Percentiles rank a stretch among this genome's conserved stretches.
Conservation (phyloP, 805 yeast genomes). For the Candida dendrica region DNA sequence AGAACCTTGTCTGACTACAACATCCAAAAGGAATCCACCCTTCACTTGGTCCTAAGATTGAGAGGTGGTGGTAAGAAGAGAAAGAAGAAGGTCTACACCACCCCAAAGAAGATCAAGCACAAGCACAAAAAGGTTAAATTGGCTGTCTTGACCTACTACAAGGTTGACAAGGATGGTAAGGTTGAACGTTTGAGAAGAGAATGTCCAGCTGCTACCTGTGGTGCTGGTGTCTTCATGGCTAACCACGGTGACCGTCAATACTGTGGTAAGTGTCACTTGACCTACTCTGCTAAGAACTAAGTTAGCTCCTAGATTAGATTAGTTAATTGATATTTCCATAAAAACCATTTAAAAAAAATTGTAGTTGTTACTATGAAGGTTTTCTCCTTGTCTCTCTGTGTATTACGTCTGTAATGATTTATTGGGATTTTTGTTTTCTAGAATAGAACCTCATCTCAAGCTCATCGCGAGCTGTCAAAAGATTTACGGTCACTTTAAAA, state of each 20-base stretch:
- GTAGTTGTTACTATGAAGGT: no score
- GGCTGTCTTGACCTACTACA: slow-evolving; percentile 98
- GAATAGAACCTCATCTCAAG: no score
- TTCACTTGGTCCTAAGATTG: slow-evolving; percentile 93
- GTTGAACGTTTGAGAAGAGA: slow-evolving; percentile 98
- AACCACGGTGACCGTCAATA: slow-evolving; percentile 97
- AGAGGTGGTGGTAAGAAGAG: slow-evolving; percentile 99
- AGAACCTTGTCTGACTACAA: slow-evolving; percentile 96
- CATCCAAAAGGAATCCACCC: slow-evolving; percentile 95
- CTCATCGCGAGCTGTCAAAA: no score
- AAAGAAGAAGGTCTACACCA: slow-evolving; percentile 99
- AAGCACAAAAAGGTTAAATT: slow-evolving; percentile 99
- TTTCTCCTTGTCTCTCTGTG: no score
- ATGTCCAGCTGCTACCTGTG: slow-evolving; percentile 88
- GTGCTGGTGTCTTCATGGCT: slow-evolving; percentile 99
- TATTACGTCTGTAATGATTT: no score
- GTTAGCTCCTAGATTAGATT: neutral
- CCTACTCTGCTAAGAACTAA: slow-evolving; percentile 52
- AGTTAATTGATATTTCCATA: no score
- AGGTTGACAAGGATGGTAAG: slow-evolving; percentile 97
- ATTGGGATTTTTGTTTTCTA: no score
- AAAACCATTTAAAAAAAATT: no score
- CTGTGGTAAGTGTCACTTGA: slow-evolving; percentile 99
- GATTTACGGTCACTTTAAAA: no score
- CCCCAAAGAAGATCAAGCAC: slow-evolving; percentile 99